phyloP scores from a whole-genome alignment of 768 basidiomycete genomes.

The Russula vinacea region DNA sequence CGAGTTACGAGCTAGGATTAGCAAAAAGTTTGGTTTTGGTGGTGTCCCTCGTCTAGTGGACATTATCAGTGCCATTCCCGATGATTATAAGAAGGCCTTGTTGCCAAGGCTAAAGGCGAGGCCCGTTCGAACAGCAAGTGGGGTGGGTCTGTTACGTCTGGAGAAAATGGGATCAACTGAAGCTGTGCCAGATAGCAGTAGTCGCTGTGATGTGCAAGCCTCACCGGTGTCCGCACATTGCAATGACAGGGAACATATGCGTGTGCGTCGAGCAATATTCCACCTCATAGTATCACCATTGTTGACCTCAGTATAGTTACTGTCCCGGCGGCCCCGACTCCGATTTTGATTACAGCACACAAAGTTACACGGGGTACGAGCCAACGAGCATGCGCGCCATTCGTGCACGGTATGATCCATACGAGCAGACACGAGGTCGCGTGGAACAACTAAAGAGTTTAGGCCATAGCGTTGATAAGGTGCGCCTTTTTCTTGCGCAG shows the following conservation, averaged over 20 bases:
- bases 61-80: slow-evolving; percentile 97
- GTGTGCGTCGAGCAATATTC: slow-evolving; percentile 55
- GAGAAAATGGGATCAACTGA: not conserved
- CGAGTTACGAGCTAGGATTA: slow-evolving; percentile 78
- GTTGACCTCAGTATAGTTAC: slow-evolving; percentile 52
- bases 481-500: slow-evolving; percentile 34
- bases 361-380: slow-evolving; percentile 92
- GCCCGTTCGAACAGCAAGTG: slow-evolving; percentile 94
- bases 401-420: slow-evolving; percentile 92
- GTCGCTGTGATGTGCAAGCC: slow-evolving; percentile 99
- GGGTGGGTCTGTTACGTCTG: slow-evolving; percentile 53
- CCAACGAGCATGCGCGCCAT: slow-evolving; percentile 99
- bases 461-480: slow-evolving; percentile 98
- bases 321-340: slow-evolving; percentile 99
- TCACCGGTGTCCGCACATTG: slow-evolving; percentile 98
- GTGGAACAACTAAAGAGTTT: slow-evolving; percentile 93
- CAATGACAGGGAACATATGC: slow-evolving; percentile 99
- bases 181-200: slow-evolving; percentile 74
- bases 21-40: slow-evolving; percentile 84
- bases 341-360: slow-evolving; percentile 99
- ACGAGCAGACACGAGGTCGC: slow-evolving; percentile 92
- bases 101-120: slow-evolving; percentile 87
- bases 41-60: slow-evolving; percentile 93
- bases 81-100: slow-evolving; percentile 91
- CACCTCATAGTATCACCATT: not conserved